Conservation (phyloP, 1,284 basidiomycete species). For the Trametes pubescens region DNA sequence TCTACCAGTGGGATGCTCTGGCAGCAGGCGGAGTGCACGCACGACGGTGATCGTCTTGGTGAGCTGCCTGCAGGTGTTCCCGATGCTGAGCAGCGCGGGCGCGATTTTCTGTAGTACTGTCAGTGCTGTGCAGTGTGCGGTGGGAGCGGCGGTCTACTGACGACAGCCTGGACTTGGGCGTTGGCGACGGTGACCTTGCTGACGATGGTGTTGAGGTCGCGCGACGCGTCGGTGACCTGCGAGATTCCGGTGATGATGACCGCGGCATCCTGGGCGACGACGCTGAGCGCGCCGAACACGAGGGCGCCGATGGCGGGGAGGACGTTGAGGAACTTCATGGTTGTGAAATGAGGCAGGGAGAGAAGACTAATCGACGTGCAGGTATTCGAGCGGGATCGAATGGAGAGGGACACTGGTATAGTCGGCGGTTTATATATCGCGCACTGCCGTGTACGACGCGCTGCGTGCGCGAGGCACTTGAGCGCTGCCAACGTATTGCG, state of each 20-base stretch:
- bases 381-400: slow-evolving; percentile 5
- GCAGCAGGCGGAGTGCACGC: not conserved
- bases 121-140: not conserved
- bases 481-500: too few species aligned
- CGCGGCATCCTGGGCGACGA: slow-evolving; percentile 1
- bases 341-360: not conserved
- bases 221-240: not conserved
- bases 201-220: not conserved
- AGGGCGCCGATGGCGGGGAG: slow-evolving; percentile 5
- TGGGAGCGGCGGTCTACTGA: not conserved
- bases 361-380: not conserved
- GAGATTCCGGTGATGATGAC: not conserved
- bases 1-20: not conserved
- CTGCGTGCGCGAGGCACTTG: too few species aligned
- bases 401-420: not conserved
- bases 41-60: not conserved
- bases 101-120: not conserved
- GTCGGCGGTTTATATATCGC: not conserved
- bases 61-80: not conserved
- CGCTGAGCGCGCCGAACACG: slow-evolving; percentile 3
- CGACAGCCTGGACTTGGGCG: not conserved
- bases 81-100: not conserved
- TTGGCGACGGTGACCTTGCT: not conserved
- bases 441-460: too few species aligned
- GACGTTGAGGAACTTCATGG: slow-evolving; percentile 5